Base-by-base conservation (phyloP, 2,329 filamentous ascomycete species). In the Xylaria sp. region DNA sequence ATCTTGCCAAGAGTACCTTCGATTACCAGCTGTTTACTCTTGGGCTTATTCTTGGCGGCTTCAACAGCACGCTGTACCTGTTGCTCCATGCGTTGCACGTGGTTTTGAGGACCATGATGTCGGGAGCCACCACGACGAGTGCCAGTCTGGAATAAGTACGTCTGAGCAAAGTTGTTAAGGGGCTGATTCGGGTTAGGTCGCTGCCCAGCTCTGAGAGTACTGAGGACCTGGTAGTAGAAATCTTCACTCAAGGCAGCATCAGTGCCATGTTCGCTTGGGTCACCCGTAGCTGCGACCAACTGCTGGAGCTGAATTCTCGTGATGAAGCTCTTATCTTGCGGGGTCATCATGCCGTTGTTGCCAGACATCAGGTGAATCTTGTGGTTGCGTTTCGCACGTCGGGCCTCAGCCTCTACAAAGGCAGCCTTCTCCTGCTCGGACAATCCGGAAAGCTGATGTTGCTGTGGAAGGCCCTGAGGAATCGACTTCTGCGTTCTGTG, bases 281-380 rank as follows among this genome's bases (percentile, higher is more conserved):
- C 94, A 8, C 93, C 93, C 23, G 92, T 96, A 7, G 94, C 92
- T 9, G 93, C 87, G 57, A 99, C 91, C 42, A 99, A 83, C 73
- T 99, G 94, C 76, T 99, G 94, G 55, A 99, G 82, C 73, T 99
- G 94, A 65, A 99, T 99, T 16, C 94, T 87, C 4, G 94, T 97
- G 66, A 99, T 96, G 76, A 97, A 99, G 73, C 97, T 99, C 81
- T 99, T 99, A 76, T 99, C 94, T 72, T 97, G 93, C 0, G 94
- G 94, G 3, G 94, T 99, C 94, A 99, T 99, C 62, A 99, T 78
- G 23, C 94, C 94, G 70, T 99, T 99, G 69, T 96, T 92, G 76
- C 91, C 92, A 23, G 91, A 96, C 56, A 97, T 78, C 48, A 95
- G 80, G 77, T 92, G 93, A 63, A 99, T 97, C 79, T 99, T 99